phyloP scores from a whole-genome alignment of 345 rosid genomes.

The Arabis alpina region DNA sequence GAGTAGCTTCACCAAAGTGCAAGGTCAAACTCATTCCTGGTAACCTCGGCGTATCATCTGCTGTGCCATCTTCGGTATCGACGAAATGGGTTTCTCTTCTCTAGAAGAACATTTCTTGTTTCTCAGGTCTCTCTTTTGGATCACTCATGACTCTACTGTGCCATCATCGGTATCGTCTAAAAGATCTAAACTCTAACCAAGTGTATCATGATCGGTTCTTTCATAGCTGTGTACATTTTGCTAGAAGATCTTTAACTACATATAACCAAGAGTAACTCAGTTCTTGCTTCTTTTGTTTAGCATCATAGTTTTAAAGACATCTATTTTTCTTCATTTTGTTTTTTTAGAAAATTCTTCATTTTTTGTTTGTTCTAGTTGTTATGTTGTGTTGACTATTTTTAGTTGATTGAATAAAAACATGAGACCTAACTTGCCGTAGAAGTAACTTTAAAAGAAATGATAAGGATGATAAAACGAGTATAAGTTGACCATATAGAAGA shows the following conservation, averaged over 20 bases:
- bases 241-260: no score
- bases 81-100: not conserved
- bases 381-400: no score
- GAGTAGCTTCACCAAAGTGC: slow-evolving; percentile 22
- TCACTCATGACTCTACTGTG: not conserved
- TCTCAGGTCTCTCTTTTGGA: not conserved
- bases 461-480: no score
- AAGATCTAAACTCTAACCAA: not conserved
- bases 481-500: no score
- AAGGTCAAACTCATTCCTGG: not conserved
- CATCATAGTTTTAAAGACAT: not conserved
- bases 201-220: not conserved
- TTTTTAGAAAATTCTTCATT: not conserved
- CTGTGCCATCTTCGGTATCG: no score
- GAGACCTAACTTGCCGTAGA: no score
- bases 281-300: not conserved
- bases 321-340: not conserved
- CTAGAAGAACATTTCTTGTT: not conserved
- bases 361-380: not conserved
- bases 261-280: no score
- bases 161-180: not conserved
- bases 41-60: not conserved
- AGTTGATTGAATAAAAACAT: no score
- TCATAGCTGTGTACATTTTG: no score
- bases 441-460: no score